Conservation (phyloP, 2,329 filamentous ascomycete genomes). For the Stemphylium beticola region DNA sequence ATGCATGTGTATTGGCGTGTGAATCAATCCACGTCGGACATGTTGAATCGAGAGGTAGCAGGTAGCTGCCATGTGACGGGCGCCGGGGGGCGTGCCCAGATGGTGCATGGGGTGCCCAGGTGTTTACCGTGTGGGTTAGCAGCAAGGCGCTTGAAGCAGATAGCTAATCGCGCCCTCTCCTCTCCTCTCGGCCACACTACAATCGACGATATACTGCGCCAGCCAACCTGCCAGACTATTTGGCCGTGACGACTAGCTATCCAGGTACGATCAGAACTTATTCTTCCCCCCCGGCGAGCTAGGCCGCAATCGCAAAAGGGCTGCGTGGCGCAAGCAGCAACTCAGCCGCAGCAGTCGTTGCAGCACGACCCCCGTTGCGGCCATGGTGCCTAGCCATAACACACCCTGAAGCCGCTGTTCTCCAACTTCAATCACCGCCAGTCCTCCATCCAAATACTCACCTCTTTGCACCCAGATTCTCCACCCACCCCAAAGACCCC, state of each 20-base stretch:
- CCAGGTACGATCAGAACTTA: constrained; percentile 12
- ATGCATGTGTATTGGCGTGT: not conserved
- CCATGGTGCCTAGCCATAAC: constrained; percentile 20
- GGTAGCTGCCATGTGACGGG: constrained; percentile 16
- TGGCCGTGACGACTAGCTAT: not conserved
- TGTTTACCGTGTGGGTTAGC: constrained; percentile 10
- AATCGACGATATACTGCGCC: constrained; percentile 4
- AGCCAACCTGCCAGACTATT: not conserved
- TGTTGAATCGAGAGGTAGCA: not conserved
- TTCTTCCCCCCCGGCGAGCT: constrained; percentile 3
- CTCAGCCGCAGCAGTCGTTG: constrained; percentile 25
- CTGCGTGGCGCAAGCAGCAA: constrained; percentile 14
- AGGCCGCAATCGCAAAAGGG: constrained; percentile 16
- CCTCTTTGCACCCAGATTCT: constrained; percentile 26
- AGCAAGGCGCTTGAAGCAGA: constrained; percentile 13
- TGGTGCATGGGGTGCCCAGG: constrained; percentile 7
- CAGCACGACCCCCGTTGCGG: constrained; percentile 22
- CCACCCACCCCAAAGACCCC: constrained; percentile 14
- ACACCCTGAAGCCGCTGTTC: constrained; percentile 24
- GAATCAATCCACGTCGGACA: not conserved
- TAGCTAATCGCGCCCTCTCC: constrained; percentile 16
- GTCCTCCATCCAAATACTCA: constrained; percentile 31
- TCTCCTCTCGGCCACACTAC: constrained; percentile 11
- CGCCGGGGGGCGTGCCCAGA: not conserved
- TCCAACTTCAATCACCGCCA: constrained; percentile 41